Conservation (phyloP, 352 stramenopile genomes). For the Pythium biforme region DNA sequence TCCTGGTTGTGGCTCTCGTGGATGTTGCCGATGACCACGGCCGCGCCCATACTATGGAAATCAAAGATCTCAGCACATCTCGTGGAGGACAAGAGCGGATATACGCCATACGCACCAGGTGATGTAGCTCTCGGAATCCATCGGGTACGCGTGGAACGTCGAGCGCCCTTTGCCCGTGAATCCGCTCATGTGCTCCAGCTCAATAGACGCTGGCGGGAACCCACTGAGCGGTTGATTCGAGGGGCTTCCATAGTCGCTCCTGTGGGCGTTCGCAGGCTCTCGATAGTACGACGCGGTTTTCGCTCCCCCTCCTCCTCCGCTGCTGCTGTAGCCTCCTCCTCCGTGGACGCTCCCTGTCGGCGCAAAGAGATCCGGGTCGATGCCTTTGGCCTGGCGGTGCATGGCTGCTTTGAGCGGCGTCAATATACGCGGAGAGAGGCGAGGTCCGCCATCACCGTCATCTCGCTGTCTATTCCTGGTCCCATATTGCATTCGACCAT, state of each 20-base stretch:
- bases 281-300: conserved; percentile 23
- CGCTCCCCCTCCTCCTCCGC: not conserved
- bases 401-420: not conserved
- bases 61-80: not conserved
- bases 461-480: conserved; percentile 23
- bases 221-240: conserved; percentile 10
- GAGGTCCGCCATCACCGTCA: not conserved
- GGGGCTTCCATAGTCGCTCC: conserved; percentile 6
- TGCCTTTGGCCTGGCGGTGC: conserved; percentile 13
- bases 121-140: conserved; percentile 35
- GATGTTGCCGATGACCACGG: conserved; percentile 33
- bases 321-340: conserved; percentile 11
- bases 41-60: conserved; percentile 34
- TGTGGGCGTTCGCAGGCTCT: conserved; percentile 15
- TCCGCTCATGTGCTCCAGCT: conserved; percentile 63
- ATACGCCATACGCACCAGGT: conserved; percentile 32
- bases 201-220: conserved; percentile 28
- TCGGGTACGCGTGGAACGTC: conserved; percentile 36
- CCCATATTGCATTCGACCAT: conserved; percentile 11
- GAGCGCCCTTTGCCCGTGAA: conserved; percentile 35
- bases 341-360: conserved; percentile 17
- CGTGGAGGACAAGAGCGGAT: no score
- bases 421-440: no score
- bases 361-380: conserved; percentile 47
- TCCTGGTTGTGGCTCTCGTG: conserved; percentile 38